These are phyloP conservation scores for Bipolaris oryzae DNA, from an alignment of 2,329 filamentous ascomycete species.

Conservation along the genomic window DNA sequence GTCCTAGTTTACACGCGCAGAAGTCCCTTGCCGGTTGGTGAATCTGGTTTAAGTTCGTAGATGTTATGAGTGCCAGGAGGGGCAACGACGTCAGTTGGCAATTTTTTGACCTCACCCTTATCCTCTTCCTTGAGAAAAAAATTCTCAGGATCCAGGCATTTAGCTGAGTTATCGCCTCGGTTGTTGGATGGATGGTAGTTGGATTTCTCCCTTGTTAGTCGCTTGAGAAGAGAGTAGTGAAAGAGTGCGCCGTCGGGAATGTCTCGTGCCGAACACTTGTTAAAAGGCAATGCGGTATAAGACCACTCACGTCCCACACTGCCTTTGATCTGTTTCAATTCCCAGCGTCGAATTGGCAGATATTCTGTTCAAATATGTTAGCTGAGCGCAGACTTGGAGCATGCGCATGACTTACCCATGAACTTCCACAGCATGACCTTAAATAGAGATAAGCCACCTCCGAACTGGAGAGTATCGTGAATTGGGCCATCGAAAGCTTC, in stretches of 20 bases:
- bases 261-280: neutral
- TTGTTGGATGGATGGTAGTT: neutral
- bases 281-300: neutral
- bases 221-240: constrained; percentile 1
- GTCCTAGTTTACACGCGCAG: too few species aligned
- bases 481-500: constrained; percentile 1
- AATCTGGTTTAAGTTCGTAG: neutral
- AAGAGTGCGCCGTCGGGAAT: neutral
- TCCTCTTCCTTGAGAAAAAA: neutral
- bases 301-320: neutral
- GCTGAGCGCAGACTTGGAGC: neutral
- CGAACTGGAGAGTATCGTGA: constrained; percentile 1
- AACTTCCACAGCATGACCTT: constrained; percentile 7
- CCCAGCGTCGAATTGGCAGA: constrained; percentile 5
- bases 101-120: neutral
- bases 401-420: constrained; percentile 4
- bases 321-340: neutral
- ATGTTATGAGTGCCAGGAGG: neutral
- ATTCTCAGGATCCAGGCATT: neutral
- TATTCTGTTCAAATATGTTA: constrained; percentile 4
- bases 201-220: neutral
- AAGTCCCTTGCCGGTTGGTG: too few species aligned
- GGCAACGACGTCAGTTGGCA: neutral
- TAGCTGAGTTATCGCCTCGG: neutral
- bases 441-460: constrained; percentile 2